Base-by-base conservation (phyloP, 2,329 filamentous ascomycete species). In the Byssothecium circinans region DNA sequence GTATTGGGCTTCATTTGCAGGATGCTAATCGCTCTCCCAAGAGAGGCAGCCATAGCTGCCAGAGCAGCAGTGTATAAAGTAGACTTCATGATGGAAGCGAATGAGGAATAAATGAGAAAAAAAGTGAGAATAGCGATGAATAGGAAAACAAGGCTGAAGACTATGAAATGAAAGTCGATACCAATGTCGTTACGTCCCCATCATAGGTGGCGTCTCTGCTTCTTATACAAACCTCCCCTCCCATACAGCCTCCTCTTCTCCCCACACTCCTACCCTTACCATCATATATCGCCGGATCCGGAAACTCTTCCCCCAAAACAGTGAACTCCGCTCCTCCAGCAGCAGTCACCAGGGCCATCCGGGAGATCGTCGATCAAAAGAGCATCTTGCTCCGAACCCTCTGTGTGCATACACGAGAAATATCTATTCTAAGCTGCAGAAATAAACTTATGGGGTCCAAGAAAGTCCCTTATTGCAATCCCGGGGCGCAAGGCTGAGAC, bases 401-500 rank as follows among this genome's bases (percentile, higher is more conserved):
- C n/a, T n/a, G n/a, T n/a, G n/a, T n/a, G n/a, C n/a, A n/a, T n/a
- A n/a, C n/a, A n/a, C n/a, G n/a, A n/a, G n/a, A n/a, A n/a, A n/a
- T n/a, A n/a, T n/a, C 20, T 22, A 20, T 15, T 37, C 17, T 17
- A 11, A 22, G 20, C 11, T 20, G 12, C 20, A 17, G 12, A 35
- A 35, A 35, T 5, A n/a, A 8, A 8, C 15, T 5, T 6, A 3
- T 22, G 3, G 14, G 11, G 18, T 22, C 18, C 12, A 34, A 37
- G 15, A 39, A 17, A 20, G 15, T 17, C n/a, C 43, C 38, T 37
- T 33, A 36, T 36, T 20, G n/a, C 22, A 38, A 37, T 41, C 2
- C 36, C 49, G 45, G 37, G 42, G 41, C 20, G 15, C 37, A 41
- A 52, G 45, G 44, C 49, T 52, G 45, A 52, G 39, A 49, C 49